phyloP scores from a whole-genome alignment of 306 rosid genomes.

The Cicer cuneatum region DNA sequence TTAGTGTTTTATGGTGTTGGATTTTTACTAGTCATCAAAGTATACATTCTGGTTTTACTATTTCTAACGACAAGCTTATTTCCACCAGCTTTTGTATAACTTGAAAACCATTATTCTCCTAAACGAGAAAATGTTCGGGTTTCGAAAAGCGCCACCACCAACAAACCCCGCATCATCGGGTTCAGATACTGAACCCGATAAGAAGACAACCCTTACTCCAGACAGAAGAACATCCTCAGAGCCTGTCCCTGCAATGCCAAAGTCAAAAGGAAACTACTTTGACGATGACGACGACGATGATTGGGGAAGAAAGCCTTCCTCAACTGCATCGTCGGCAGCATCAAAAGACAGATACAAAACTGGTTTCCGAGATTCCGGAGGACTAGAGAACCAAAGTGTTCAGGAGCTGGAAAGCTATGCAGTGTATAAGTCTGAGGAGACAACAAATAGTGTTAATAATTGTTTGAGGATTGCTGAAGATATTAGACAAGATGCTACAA shows the following conservation, averaged over 20 bases:
- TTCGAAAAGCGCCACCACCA: constrained; percentile 54
- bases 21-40: background rate
- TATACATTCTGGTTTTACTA: too few relatives aligned
- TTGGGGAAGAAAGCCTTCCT: constrained; percentile 53
- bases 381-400: constrained; percentile 74
- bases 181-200: constrained; percentile 48
- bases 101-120: background rate
- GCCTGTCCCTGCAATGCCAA: constrained; percentile 54
- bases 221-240: constrained; percentile 75
- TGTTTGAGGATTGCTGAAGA: constrained; percentile 86
- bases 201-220: constrained; percentile 46
- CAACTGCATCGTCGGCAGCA: constrained; percentile 40
- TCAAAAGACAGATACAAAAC: constrained; percentile 56
- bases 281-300: constrained; percentile 55
- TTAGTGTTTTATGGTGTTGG: background rate
- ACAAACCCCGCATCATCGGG: constrained; percentile 43
- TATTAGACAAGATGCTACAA: constrained; percentile 77
- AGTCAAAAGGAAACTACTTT: constrained; percentile 54
- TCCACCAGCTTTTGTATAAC: constrained; percentile 30
- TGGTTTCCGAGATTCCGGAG: constrained; percentile 63
- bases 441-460: constrained; percentile 72
- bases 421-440: constrained; percentile 73
- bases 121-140: constrained; percentile 65
- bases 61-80: background rate
- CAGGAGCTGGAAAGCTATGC: constrained; percentile 85